Conservation (phyloP, 805 yeast genomes). For the Candida verbasci region DNA sequence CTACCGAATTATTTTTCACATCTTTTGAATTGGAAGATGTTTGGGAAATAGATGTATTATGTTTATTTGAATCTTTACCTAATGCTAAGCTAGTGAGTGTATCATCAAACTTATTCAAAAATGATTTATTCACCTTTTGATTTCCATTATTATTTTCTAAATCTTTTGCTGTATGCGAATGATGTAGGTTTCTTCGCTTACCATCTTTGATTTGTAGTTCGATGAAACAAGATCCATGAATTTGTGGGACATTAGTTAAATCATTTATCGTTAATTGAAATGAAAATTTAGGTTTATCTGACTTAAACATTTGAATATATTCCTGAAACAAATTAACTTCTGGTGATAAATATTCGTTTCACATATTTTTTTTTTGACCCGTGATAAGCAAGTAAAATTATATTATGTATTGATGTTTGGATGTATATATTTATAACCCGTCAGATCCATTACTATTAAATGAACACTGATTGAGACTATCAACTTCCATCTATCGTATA, state of each 20-base stretch:
- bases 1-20: neutral
- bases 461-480: too few species aligned
- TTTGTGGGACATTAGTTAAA: slow-evolving; percentile 79
- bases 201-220: slow-evolving; percentile 60
- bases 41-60: too few species aligned
- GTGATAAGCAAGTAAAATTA: neutral
- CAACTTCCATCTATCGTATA: too few species aligned
- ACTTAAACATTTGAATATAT: slow-evolving; percentile 7
- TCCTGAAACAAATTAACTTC: neutral
- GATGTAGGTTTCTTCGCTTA: slow-evolving; percentile 10
- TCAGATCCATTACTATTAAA: too few species aligned
- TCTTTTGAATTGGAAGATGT: slow-evolving; percentile 1
- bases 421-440: neutral
- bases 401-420: neutral
- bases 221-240: slow-evolving; percentile 62
- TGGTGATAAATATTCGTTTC: neutral
- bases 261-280: slow-evolving; percentile 59
- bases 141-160: neutral
- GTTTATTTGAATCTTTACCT: neutral
- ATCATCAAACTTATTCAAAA: slow-evolving; percentile 7
- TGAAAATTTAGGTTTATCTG: slow-evolving; percentile 57
- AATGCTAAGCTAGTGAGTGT: neutral
- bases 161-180: neutral
- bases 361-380: too few species aligned
- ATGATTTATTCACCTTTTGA: slow-evolving; percentile 4